Evolutionary conservation across 768 basidiomycete species (phyloP), one percentile per base, ranked within the genome.

Genomic region (Russula griseocarnosa): DNA sequence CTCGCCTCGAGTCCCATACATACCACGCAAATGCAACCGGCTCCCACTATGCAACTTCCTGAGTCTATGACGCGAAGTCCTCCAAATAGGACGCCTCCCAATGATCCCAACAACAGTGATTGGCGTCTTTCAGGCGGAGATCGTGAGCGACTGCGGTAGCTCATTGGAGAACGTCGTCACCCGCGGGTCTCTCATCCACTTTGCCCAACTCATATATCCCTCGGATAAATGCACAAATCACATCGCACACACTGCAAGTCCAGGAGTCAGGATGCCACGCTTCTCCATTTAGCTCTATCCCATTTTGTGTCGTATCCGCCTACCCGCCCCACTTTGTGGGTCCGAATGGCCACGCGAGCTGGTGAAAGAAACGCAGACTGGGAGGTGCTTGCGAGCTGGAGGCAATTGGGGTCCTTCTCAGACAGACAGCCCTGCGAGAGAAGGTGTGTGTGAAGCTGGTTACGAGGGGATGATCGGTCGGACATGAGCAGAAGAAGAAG

Each of bases 1-100:
- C 56, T 67, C 5, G 51, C 59, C 14, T 55, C 66, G n/a, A 69
- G 50, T 14, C 53, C 66, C 2, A 67, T 68, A 30, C 67, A 60
- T 58, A 68, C 67, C 10, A 58, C 55, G 34, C 67, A 68, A 49
- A 67, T 68, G 66, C 66, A 68, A n/a, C 67, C 67, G 5, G 66
- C 55, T 13, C 36, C 62, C 3, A 24, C 30, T 24, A 68, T 68
- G 67, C 58, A 63, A 26, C 67, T 68, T 20, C 67, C 67, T 1
- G 58, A 55, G 6, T 53, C 28, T 22, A 68, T 68, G 22, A 22
- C 44, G 28, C 61, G 66, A 8, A 58, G 26, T 11, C 30, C 59
- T 38, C 49, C 51, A 10, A 68, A 61, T 30, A 49, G 34, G 13
- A 10, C 46, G 5, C 53, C 62, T 49, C 53, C 49, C 49, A 28